These are phyloP conservation scores for Rutstroemia sydowiana DNA, from an alignment of 2,329 filamentous ascomycete species.

Conservation along the genomic window DNA sequence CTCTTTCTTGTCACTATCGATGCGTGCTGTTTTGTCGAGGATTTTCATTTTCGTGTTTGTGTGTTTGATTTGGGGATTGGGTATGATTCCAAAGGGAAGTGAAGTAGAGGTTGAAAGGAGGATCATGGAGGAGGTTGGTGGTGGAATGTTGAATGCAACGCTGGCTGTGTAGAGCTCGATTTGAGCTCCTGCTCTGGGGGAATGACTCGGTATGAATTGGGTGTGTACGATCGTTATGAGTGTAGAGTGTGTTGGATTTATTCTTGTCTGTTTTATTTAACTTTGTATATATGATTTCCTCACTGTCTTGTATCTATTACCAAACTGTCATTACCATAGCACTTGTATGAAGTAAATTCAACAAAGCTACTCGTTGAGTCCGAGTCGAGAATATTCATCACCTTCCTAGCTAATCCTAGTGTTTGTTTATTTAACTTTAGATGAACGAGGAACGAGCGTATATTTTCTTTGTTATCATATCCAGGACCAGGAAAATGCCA, in stretches of 20 bases:
- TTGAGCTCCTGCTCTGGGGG: background rate
- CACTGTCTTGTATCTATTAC: background rate
- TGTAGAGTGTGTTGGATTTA: background rate
- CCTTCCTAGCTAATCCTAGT: too few species aligned
- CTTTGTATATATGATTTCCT: background rate
- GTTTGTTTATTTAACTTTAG: too few species aligned
- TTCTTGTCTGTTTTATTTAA: background rate
- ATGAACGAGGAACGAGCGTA: too few species aligned
- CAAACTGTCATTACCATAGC: background rate
- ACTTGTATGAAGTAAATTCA: too few species aligned
- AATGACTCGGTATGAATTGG: background rate
- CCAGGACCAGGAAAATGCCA: too few species aligned
- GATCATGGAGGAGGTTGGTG: background rate
- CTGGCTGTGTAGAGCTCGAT: background rate
- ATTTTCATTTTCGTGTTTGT: constrained; percentile 13
- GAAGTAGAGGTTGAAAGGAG: background rate
- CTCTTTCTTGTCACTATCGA: constrained; percentile 14
- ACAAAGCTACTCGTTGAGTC: too few species aligned
- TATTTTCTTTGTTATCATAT: too few species aligned
- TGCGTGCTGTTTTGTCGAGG: constrained; percentile 13
- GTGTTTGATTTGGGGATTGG: constrained; percentile 14
- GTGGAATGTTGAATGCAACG: background rate
- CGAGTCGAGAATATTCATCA: too few species aligned
- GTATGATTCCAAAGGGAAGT: constrained; percentile 9
- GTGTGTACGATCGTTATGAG: background rate